Evolutionary conservation across 805 yeast species (phyloP), one percentile per base, ranked within the genome.

Genomic region (Debaryomyces tyrocola): DNA sequence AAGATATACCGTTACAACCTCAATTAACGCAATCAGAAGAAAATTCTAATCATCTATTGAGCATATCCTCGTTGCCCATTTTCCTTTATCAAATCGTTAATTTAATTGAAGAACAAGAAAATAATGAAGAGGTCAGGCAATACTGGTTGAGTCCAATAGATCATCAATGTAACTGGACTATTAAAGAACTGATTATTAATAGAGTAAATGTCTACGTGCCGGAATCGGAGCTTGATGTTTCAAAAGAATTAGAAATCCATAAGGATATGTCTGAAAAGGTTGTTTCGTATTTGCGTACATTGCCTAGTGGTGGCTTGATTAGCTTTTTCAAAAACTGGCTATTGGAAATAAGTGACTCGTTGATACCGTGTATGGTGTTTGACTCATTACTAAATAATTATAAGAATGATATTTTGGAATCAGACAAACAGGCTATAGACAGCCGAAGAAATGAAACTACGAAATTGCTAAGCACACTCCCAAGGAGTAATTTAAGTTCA

Each of bases 261-360:
- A 47, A 50, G 9, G 53, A 51, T 4, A 52, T 69, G 11, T 40
- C 67, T 10, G 48, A 53, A 10, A 41, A 49, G 17, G 47, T 67
- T 1, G 24, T 59, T 8, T 47, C 46, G 0, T 36, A 42, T 29
- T 43, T 64, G 18, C 21, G 48, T 4, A 27, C 36, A 2, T 48
- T 48, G 29, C 24, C 45, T 0, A 18, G 39, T 1, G 27, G 33
- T 1, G 41, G 50, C 5, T 45, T 66, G 28, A 51, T 70, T 4
- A 69, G 66, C 44, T 72, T 70, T 44, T 34, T 68, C 27, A 69
- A 67, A 44, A 62, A 60, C 46, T 73, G 78, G 78, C 55, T 73
- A 20, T 54, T 73, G 6, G 77, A 73, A 47, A 61, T 66, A 11
- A 61, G 66, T 33, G 78, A 73, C 45, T 67, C 77, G 0, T 49